Evolutionary conservation across 768 basidiomycete species (phyloP), one percentile per base, ranked within the genome.

Genomic region (Tubosaeta sp.): DNA sequence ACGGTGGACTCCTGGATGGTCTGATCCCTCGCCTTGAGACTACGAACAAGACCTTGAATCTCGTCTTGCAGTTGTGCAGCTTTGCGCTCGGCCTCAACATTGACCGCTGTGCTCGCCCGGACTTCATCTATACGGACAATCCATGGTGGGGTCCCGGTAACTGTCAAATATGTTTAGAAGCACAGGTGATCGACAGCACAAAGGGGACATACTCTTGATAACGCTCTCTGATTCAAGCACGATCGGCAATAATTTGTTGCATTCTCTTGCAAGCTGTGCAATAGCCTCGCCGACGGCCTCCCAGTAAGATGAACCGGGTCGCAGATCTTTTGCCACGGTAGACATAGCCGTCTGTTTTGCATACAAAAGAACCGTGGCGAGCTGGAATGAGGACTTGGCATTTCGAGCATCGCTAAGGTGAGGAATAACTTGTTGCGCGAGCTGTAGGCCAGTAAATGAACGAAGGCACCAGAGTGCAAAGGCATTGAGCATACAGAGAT

Each of bases 11-110:
- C 96, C 67, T 97, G 93, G 31, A 92, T 84, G 22, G 70, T 78
- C 74, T 96, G 93, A 55, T 98, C 96, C 71, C 90, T 84, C n/a
- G 81, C 71, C 65, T 88, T 89, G 63, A 97, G 76, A 44, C 79
- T 89, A 27, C 94, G 85, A 25, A 86, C 79, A 35, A 98, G 82
- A 8, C 86, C 86, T 61, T 92, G 88, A 58, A 96, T 81, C 69
- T 98, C 92, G 55, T 96, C 94, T 55, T 85, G 88, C 21, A 96
- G 77, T 54, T 90, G 86, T 3, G 80, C 73, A 7, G 93, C 85
- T 68, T 90, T 90, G 42, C 88, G 82, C 63, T 97, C 95, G 1
- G 94, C 94, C 62, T 96, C 95, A 21, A 92, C 76, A 59, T 96
- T 97, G 70, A 90, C 77, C 0, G 91, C 88, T 2, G 87, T 80